Percentiles rank a stretch among this genome's conserved stretches.
These are phyloP conservation scores for Testicularia cyperi DNA, from an alignment of 1,284 basidiomycete genomes.

Conservation along the genomic window DNA sequence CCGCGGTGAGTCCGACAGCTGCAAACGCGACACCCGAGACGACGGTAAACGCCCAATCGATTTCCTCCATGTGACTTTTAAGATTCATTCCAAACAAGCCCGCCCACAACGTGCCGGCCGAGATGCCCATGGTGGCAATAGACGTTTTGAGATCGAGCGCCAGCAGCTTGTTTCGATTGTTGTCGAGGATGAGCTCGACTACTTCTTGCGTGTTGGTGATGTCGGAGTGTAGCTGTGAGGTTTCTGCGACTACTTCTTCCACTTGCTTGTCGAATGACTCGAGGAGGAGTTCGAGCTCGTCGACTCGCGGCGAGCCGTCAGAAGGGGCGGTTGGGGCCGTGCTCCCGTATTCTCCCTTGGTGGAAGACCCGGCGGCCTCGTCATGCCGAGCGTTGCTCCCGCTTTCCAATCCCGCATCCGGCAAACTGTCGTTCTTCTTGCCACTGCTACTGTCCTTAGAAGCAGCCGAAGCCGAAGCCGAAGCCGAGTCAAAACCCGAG, in stretches of 20 bases:
- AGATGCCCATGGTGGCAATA: constrained; percentile 90
- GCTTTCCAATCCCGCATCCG: no score
- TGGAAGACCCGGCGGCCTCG: no score
- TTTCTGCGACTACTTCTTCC: constrained; percentile 50
- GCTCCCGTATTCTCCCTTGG: no score
- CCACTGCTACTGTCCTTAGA: no score
- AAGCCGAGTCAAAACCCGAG: no score
- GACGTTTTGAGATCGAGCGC: constrained; percentile 87
- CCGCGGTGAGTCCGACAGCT: constrained; percentile 24
- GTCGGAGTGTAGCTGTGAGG: constrained; percentile 46
- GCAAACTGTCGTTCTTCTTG: no score
- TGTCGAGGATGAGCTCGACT: constrained; percentile 92
- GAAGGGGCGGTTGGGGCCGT: constrained; percentile 10
- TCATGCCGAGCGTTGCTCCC: no score
- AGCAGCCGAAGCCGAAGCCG: no score
- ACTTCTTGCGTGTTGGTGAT: constrained; percentile 96
- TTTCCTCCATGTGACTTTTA: constrained; percentile 39
- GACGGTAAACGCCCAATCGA: constrained; percentile 41
- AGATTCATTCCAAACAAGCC: constrained; percentile 92
- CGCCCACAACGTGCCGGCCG: constrained; percentile 85
- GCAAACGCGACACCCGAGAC: constrained; percentile 25
- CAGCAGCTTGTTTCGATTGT: constrained; percentile 88
- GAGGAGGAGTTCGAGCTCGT: constrained; percentile 86
- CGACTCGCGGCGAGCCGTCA: constrained; percentile 21
- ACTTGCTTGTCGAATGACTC: constrained; percentile 85